Base-by-base conservation (phyloP, 768 basidiomycete species). In the Hemileccinum impolitum region DNA sequence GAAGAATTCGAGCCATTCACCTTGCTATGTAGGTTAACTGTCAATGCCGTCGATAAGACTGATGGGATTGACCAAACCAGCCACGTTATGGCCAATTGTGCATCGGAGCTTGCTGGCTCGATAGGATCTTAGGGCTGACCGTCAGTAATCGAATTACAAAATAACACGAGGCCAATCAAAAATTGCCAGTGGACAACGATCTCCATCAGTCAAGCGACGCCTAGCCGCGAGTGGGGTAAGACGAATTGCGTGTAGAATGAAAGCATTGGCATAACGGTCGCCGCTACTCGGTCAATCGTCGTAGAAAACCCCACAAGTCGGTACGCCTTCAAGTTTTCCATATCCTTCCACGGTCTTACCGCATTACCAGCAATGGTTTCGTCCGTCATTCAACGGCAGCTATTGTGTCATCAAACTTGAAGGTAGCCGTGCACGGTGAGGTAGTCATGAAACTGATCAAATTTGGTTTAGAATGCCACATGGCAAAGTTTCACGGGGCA, bases 91-190 rank as follows among this genome's bases (percentile, higher is more conserved):
- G 39, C 43, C 39, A 21, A 25, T 35, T n/a, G 15, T 43, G 25
- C 39, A 26, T 39, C 40, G 34, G 31, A 48, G 44, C 45, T 45
- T 48, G 52, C 41, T 38, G 30, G 45, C 30, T 48, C 34, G 59
- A 55, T 54, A 51, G 43, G 40, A 49, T 44, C 53, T 57, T 50
- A 32, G 45, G 41, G 51, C 39, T 53, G 52, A 6, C 54, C 42
- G 39, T 54, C 40, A 57, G 51, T 19, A 28, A 45, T 39, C 48
- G 39, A 48, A 43, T 52, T 44, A 31, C 47, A 50, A 40, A 45
- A 32, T 19, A 37, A 57, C 63, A 63, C 47, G 62, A 65, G 63
- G 58, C 23, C 39, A 49, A 48, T 51, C 43, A 54, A 35, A 8
- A 47, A 21, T 32, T 39, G 38, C 30, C 28, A 41, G 47, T 28